Base-by-base conservation (phyloP, 2,329 filamentous ascomycete genomes). In the Fusarium secorum region DNA sequence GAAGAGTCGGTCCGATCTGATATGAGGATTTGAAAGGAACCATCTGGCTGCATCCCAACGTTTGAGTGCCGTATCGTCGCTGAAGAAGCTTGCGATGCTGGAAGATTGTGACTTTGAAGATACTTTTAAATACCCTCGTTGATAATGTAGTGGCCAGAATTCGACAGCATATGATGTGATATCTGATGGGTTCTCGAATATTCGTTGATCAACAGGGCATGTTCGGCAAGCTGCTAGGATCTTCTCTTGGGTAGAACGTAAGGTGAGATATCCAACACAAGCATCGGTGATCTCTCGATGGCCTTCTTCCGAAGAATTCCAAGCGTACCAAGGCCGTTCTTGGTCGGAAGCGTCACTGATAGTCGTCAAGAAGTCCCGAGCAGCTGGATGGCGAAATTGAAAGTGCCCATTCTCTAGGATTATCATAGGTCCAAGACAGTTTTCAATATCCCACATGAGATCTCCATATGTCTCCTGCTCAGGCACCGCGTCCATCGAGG, bases 81-180 rank as follows among this genome's bases (percentile, higher is more conserved):
- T 3, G 20, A 53, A n/a, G 35, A 53, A 41, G 7, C 1, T n/a
- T 17, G 35, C 0, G 20, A 41, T 28, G 3, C 2, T 41, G 13
- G 24, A 11, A 1, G 15, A 1, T 0, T 3, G 0, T 30, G n/a
- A 4, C 1, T 28, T 30, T 14, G 20, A 11, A 9, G 10, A 30
- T 22, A 7, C 14, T 28, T 4, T 2, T 4, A 15, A 30, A 2
- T 22, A 7, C 2, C 49, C 24, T 13, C 11, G 22, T 13, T 13
- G 33, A 3, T 53, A 30, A 8, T 53, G 49, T 4, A 28, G 3
- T 22, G 11, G 2, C 49, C 49, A 53, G 7, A 22, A 53, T 22
- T 53, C 20, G 8, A 30, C 15, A 9, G 20, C 49, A 28, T 53
- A 53, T 1, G 11, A 7, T 30, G 26, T 18, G 0, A 53, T 22